phyloP scores from a whole-genome alignment of 140 eudicot species.

The Senecio squalidus region DNA sequence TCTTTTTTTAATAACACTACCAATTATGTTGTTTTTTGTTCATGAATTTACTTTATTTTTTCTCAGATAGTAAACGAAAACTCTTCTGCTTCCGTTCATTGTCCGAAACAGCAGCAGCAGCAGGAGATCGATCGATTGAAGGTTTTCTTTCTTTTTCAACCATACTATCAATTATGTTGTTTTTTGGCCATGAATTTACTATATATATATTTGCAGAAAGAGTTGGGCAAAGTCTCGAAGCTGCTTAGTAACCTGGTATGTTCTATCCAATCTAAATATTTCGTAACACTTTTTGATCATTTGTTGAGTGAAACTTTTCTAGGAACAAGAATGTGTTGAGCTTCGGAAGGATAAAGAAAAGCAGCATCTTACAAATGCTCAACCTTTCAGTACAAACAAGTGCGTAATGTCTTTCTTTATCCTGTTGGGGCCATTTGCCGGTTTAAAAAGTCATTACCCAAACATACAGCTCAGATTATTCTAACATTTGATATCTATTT shows the following conservation, averaged over 20 bases:
- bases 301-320: slow-evolving; percentile 5
- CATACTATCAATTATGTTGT: background rate
- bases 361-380: slow-evolving; percentile 30
- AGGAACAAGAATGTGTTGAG: slow-evolving; percentile 65
- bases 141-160: slow-evolving; percentile 24
- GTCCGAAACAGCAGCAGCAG: too few relatives aligned
- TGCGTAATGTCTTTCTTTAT: too few relatives aligned
- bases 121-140: slow-evolving; percentile 42
- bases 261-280: background rate
- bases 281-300: slow-evolving; percentile 2
- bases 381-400: slow-evolving; percentile 27
- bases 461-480: too few relatives aligned
- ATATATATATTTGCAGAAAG: slow-evolving; percentile 57
- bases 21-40: too few relatives aligned
- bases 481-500: too few relatives aligned
- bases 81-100: background rate
- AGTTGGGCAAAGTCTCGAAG: slow-evolving; percentile 52
- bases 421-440: slow-evolving; percentile 28
- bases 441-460: too few relatives aligned
- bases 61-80: slow-evolving; percentile 26
- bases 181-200: background rate
- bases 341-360: slow-evolving; percentile 61
- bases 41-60: too few relatives aligned
- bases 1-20: too few relatives aligned
- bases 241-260: slow-evolving; percentile 52